These are phyloP conservation scores for Phytophthora multivora DNA, from an alignment of 352 stramenopile species.

Conservation along the genomic window DNA sequence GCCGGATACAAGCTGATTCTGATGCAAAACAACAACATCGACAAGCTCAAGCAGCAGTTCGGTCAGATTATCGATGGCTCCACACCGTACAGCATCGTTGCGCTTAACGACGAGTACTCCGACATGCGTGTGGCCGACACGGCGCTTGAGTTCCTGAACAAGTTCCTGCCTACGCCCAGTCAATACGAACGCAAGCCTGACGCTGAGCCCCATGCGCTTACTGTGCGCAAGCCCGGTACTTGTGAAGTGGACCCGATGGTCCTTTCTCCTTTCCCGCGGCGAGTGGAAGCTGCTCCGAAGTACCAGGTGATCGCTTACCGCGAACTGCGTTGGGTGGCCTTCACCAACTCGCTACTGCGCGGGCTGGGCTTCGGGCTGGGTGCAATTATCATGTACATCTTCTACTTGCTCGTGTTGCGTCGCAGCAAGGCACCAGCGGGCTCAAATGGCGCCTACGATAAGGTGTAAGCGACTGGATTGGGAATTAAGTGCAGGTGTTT, in stretches of 20 bases:
- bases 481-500: conserved; percentile 22
- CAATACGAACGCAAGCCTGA: conserved; percentile 68
- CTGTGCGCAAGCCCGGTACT: conserved; percentile 63
- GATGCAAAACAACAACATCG: conserved; percentile 84
- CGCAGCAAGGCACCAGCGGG: conserved; percentile 41
- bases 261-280: conserved; percentile 62
- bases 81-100: conserved; percentile 77
- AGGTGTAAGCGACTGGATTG: conserved; percentile 57
- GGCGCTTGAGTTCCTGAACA: conserved; percentile 70
- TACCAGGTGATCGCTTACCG: conserved; percentile 85
- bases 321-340: conserved; percentile 80
- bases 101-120: conserved; percentile 89
- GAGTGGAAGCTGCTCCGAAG: conserved; percentile 69
- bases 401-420: conserved; percentile 78
- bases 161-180: conserved; percentile 71
- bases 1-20: conserved; percentile 84
- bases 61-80: conserved; percentile 64
- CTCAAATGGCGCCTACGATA: conserved; percentile 66
- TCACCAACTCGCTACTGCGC: conserved; percentile 78
- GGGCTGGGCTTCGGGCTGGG: conserved; percentile 77
- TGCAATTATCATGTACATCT: conserved; percentile 82
- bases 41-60: conserved; percentile 74
- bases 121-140: conserved; percentile 80
- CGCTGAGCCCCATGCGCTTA: conserved; percentile 47
- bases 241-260: conserved; percentile 79